Percentiles rank a stretch among this genome's conserved stretches.
Evolutionary conservation across 2,329 filamentous ascomycete species (phyloP).

Genomic region (Trichoderma citrinoviride): DNA sequence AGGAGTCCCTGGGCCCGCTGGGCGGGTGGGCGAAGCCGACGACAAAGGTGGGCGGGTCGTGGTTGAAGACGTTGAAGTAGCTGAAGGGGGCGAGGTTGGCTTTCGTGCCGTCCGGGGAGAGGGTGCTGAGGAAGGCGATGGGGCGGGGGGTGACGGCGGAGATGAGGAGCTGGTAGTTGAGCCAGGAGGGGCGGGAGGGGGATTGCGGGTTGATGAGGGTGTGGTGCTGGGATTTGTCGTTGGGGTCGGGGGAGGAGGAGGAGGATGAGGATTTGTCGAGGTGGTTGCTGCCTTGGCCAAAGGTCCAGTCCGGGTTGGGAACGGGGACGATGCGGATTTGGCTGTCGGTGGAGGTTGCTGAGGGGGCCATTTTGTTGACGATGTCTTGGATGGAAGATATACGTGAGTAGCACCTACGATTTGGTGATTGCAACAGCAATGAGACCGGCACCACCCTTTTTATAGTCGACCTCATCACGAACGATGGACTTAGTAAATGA

Average conservation of each 20-base stretch:
- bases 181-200: constrained; percentile 60
- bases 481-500: neutral
- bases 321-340: neutral
- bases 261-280: constrained; percentile 26
- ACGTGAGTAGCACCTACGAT: neutral
- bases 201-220: constrained; percentile 79
- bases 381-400: no score
- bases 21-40: constrained; percentile 50
- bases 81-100: constrained; percentile 82
- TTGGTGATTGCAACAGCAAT: neutral
- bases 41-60: constrained; percentile 83
- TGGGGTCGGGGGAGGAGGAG: constrained; percentile 7
- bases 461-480: no score
- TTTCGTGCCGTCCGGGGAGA: constrained; percentile 55
- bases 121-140: constrained; percentile 60
- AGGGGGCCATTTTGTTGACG: neutral
- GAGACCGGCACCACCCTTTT: no score
- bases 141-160: constrained; percentile 79
- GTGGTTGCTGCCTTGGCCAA: constrained; percentile 64
- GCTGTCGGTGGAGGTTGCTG: neutral
- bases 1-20: constrained; percentile 68
- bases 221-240: constrained; percentile 50
- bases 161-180: constrained; percentile 93
- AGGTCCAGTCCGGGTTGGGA: constrained; percentile 58
- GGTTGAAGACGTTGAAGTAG: constrained; percentile 79